Conservation (phyloP, 2,329 filamentous ascomycete species). For the Diaporthe amygdali region DNA sequence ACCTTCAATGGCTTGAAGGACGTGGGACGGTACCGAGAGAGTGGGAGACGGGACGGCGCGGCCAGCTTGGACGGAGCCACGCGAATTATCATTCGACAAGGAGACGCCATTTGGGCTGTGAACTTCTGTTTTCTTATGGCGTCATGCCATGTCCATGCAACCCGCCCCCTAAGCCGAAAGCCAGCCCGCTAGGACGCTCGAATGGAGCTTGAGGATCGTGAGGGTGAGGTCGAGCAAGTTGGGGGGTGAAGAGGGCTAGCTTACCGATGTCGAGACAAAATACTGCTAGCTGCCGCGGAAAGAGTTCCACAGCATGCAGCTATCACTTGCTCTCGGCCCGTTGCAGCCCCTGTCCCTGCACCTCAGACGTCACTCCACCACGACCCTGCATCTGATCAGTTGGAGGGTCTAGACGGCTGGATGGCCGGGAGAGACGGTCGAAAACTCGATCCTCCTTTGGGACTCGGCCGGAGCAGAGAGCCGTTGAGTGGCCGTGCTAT, state of each 20-base stretch:
- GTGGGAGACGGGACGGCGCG: background rate
- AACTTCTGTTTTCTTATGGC: background rate
- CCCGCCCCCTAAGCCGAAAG: background rate
- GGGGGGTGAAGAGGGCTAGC: background rate
- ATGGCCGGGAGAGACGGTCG: background rate
- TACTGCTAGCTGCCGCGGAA: background rate
- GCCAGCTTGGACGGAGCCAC: conserved; percentile 16
- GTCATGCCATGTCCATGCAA: conserved; percentile 21
- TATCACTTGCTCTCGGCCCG: background rate
- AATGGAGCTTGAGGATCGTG: background rate
- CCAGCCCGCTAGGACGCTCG: background rate
- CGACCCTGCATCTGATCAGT: conserved; percentile 1
- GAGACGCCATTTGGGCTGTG: conserved; percentile 23
- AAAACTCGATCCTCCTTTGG: conserved; percentile 12
- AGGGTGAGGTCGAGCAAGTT: background rate
- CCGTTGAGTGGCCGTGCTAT: conserved; percentile 4
- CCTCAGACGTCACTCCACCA: conserved; percentile 9
- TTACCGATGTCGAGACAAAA: background rate
- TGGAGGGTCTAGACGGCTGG: background rate
- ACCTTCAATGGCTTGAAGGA: background rate
- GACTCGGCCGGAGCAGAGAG: background rate
- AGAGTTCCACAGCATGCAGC: conserved; percentile 5
- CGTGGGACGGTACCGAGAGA: background rate
- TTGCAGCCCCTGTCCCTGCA: conserved; percentile 1
- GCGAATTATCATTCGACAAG: conserved; percentile 12